A percentile compares a stretch with the other conserved stretches of the same genome.
These are phyloP conservation scores for Fraxinus platypoda DNA, from an alignment of 305 asterid genomes.

Conservation along the genomic window DNA sequence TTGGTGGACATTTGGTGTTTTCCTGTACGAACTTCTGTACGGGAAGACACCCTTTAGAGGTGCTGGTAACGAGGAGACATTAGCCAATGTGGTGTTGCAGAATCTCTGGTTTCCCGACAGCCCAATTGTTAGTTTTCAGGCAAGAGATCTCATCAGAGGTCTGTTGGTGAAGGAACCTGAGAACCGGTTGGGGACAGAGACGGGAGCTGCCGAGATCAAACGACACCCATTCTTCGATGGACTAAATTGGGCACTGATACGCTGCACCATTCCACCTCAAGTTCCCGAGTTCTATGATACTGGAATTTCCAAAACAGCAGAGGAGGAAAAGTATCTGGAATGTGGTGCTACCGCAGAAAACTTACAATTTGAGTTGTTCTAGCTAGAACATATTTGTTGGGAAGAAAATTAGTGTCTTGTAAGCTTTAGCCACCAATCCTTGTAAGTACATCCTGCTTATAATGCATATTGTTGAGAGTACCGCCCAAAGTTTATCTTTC, in stretches of 20 bases:
- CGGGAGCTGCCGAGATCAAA: slow-evolving; percentile 95
- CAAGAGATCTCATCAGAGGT: slow-evolving; percentile 74
- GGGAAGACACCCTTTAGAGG: slow-evolving; percentile 95
- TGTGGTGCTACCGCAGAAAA: slow-evolving; percentile 46
- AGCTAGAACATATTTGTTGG: slow-evolving; percentile 17
- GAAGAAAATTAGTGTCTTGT: background rate
- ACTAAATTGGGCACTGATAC: slow-evolving; percentile 85
- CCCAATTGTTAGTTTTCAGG: slow-evolving; percentile 77
- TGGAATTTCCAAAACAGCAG: slow-evolving; percentile 33
- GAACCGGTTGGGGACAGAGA: slow-evolving; percentile 72
- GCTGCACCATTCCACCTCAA: slow-evolving; percentile 78
- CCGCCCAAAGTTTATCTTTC: slow-evolving; percentile 7
- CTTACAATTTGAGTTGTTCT: slow-evolving; percentile 75
- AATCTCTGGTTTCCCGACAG: slow-evolving; percentile 62
- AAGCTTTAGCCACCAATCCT: slow-evolving; percentile 2
- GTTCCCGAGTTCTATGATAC: slow-evolving; percentile 57
- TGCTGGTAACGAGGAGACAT: slow-evolving; percentile 73
- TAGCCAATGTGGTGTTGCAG: slow-evolving; percentile 72
- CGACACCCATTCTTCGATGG: slow-evolving; percentile 86
- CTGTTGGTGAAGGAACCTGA: slow-evolving; percentile 83
- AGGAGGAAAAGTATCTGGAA: slow-evolving; percentile 43
- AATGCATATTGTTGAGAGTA: slow-evolving; percentile 20
- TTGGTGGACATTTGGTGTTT: slow-evolving; percentile 96
- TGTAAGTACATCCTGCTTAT: slow-evolving; percentile 19
- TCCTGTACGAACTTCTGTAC: slow-evolving; percentile 81